Evolutionary conservation across 2,329 filamentous ascomycete genomes (phyloP), one percentile per base, ranked within the genome.

Genomic region (Penicillium sumatraense): DNA sequence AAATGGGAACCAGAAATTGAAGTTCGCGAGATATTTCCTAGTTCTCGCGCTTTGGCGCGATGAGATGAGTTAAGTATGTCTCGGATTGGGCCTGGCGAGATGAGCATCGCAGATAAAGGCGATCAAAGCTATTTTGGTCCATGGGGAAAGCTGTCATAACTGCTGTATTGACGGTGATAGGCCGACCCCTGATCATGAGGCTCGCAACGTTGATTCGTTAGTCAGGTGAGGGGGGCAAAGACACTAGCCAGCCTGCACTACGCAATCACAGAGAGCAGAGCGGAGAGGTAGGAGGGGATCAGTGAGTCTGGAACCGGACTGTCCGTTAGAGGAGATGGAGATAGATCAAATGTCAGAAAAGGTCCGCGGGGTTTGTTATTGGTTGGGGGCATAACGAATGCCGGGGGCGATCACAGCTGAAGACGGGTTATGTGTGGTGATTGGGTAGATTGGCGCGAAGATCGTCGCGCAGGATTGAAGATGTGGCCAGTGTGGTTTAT

Each of bases 401-500:
- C 44, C 44, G 20, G 49, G 33, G 42, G 26, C 33, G 59, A 62
- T 66, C 63, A 66, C 63, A 53, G 54, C 49, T 23, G 52, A 53
- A 56, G 49, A 31, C 47, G 45, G 35, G 24, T 40, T 57, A 2
- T 3, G 24, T 20, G 7, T 20, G 33, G 27, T 60, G 60, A 66
- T 66, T 63, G 63, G 63, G 21, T 9, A 45, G 27, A 33, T 63
- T 62, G 51, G 48, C 60, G 60, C 62, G 59, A 55, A 47, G 48
- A 44, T 42, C 46, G 31, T 44, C 38, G 33, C 10, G 40, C 35
- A 36, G 53, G 26, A 49, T 42, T 21, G 42, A 20, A 10, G 48
- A 23, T 23, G 33, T 54, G 55, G 13, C 36, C 50, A 46, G 40
- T 58, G 18, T 31, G 38, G 10, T 9, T n/a, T n/a, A n/a, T n/a